These are phyloP conservation scores for Globisporangium nunn DNA, from an alignment of 352 stramenopile species.

Conservation along the genomic window DNA sequence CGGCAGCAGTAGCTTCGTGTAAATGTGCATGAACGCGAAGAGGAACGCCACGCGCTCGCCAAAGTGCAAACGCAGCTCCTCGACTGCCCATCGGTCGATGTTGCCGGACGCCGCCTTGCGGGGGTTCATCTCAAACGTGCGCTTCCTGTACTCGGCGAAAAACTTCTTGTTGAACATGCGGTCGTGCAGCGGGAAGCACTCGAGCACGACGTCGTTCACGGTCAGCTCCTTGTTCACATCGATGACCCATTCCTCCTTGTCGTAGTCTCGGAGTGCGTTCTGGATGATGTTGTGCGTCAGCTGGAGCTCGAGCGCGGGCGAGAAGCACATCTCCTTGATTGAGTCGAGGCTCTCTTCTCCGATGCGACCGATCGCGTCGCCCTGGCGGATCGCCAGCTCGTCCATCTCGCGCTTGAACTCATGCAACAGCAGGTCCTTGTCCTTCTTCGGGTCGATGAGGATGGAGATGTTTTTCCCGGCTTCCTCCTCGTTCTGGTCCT, in stretches of 20 bases:
- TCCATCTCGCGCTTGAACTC: slow-evolving; percentile 88
- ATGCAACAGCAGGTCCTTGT: slow-evolving; percentile 69
- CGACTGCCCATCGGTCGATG: slow-evolving; percentile 78
- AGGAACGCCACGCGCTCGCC: slow-evolving; percentile 85
- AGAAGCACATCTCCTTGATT: slow-evolving; percentile 81
- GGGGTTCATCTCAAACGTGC: slow-evolving; percentile 67
- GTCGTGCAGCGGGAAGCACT: slow-evolving; percentile 82
- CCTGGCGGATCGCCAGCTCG: slow-evolving; percentile 76
- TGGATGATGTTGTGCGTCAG: slow-evolving; percentile 87
- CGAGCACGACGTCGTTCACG: slow-evolving; percentile 64
- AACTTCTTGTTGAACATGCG: slow-evolving; percentile 84
- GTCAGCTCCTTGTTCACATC: slow-evolving; percentile 82
- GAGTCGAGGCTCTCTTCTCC: slow-evolving; percentile 75
- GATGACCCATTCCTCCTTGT: slow-evolving; percentile 85
- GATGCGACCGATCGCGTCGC: slow-evolving; percentile 49
- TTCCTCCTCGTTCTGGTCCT: slow-evolving; percentile 38
- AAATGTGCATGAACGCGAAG: slow-evolving; percentile 89
- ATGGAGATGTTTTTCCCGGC: slow-evolving; percentile 68
- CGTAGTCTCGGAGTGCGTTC: slow-evolving; percentile 81
- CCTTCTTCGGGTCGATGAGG: slow-evolving; percentile 79
- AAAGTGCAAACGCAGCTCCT: slow-evolving; percentile 83
- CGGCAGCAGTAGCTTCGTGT: slow-evolving; percentile 80
- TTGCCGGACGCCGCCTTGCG: slow-evolving; percentile 68
- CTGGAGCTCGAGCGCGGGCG: slow-evolving; percentile 75
- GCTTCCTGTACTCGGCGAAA: slow-evolving; percentile 81